Conservation (phyloP, 2,329 filamentous ascomycete genomes). For the Aspergillus clavatus region DNA sequence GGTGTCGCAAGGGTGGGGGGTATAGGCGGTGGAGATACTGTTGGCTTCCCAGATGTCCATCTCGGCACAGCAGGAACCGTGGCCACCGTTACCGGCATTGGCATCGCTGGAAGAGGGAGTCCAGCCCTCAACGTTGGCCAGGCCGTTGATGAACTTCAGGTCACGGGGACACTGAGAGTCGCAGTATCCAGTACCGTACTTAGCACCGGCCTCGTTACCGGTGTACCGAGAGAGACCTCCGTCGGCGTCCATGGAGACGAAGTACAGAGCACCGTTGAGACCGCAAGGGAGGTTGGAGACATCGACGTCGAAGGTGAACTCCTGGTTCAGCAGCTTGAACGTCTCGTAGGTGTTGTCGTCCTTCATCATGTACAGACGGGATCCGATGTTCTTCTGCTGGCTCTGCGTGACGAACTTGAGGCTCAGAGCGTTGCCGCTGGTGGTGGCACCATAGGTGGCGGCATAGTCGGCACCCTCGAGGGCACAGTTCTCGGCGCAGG, state of each 20-base stretch:
- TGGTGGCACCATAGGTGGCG: slow-evolving; percentile 49
- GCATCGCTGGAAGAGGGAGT: slow-evolving; percentile 48
- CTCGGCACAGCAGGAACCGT: slow-evolving; percentile 62
- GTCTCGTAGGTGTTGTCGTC: slow-evolving; percentile 59
- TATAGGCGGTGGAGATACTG: slow-evolving; percentile 58
- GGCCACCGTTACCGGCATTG: slow-evolving; percentile 50
- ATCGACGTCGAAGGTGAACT: slow-evolving; percentile 70
- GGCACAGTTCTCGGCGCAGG: slow-evolving; percentile 54
- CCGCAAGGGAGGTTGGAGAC: slow-evolving; percentile 64
- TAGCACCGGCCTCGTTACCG: slow-evolving; percentile 54
- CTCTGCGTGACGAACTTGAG: slow-evolving; percentile 46
- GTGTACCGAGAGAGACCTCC: slow-evolving; percentile 53
- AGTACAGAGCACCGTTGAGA: slow-evolving; percentile 67
- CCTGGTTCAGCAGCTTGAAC: slow-evolving; percentile 61
- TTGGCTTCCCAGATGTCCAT: slow-evolving; percentile 71
- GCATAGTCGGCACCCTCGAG: slow-evolving; percentile 54
- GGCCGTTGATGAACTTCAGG: slow-evolving; percentile 42
- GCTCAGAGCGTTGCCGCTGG: slow-evolving; percentile 46
- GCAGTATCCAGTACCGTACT: slow-evolving; percentile 61
- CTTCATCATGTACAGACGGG: slow-evolving; percentile 62
- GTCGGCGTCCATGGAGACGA: slow-evolving; percentile 57
- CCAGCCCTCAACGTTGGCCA: slow-evolving; percentile 56
- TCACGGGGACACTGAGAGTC: slow-evolving; percentile 55
- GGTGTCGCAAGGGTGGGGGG: slow-evolving; percentile 59
- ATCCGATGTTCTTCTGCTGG: slow-evolving; percentile 36